phyloP scores from a whole-genome alignment of 2,329 filamentous ascomycete genomes.

The Pyrenochaeta sp. region DNA sequence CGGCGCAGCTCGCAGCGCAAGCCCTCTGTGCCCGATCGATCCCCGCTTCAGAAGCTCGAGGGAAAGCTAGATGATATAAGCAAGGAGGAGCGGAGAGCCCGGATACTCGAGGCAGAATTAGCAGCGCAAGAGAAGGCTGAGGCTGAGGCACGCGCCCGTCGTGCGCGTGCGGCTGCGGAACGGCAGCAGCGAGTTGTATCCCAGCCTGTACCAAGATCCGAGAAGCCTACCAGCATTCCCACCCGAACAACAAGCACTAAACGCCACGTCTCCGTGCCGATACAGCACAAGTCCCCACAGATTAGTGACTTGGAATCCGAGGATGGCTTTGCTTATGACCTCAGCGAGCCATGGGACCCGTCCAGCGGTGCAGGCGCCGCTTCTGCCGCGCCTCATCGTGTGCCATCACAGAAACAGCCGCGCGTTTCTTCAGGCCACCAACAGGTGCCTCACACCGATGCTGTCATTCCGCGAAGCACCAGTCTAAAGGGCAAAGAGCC shows the following conservation, averaged over 20 bases:
- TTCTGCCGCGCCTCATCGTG: slow-evolving; percentile 25
- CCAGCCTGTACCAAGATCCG: slow-evolving; percentile 29
- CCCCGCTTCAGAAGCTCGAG: slow-evolving; percentile 92
- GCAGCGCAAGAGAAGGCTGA: slow-evolving; percentile 70
- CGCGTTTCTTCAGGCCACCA: slow-evolving; percentile 15
- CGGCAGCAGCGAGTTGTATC: slow-evolving; percentile 42
- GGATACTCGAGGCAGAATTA: slow-evolving; percentile 82
- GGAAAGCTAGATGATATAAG: slow-evolving; percentile 89
- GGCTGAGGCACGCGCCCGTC: slow-evolving; percentile 44
- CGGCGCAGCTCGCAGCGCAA: slow-evolving; percentile 34
- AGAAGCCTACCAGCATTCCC: slow-evolving; percentile 16
- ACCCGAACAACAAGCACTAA: slow-evolving; percentile 27
- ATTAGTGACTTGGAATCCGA: slow-evolving; percentile 41
- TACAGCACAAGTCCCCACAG: slow-evolving; percentile 30
- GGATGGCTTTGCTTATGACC: slow-evolving; percentile 36
- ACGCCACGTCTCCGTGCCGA: slow-evolving; percentile 47
- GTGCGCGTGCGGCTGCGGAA: slow-evolving; percentile 40
- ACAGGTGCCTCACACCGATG: slow-evolving; percentile 25
- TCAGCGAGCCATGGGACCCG: slow-evolving; percentile 49
- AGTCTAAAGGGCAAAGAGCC: slow-evolving; percentile 46
- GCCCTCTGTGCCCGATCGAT: slow-evolving; percentile 79
- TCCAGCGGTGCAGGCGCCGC: slow-evolving; percentile 25
- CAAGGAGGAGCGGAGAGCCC: slow-evolving; percentile 92
- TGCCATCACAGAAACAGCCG: slow-evolving; percentile 34
- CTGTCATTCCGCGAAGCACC: slow-evolving; percentile 25